Conservation (phyloP, 2,329 filamentous ascomycete species). For the Rutstroemia sp. region DNA sequence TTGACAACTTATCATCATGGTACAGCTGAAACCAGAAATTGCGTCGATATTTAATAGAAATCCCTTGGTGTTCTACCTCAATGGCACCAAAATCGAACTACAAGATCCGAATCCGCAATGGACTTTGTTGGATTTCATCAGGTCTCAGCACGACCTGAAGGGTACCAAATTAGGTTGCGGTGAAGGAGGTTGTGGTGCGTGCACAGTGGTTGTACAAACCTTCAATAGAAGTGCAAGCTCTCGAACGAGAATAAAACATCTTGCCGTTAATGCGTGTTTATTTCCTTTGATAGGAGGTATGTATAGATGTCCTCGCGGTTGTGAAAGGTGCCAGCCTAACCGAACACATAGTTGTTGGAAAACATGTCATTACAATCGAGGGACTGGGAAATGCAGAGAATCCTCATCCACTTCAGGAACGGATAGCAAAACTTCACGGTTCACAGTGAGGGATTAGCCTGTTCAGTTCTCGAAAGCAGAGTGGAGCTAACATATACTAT, state of each 20-base stretch:
- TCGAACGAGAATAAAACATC: constrained; percentile 68
- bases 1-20: constrained; percentile 5
- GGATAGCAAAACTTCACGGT: constrained; percentile 82
- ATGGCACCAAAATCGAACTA: constrained; percentile 78
- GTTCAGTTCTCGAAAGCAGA: not conserved
- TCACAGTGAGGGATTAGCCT: constrained; percentile 57
- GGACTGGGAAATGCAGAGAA: constrained; percentile 80
- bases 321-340: not conserved
- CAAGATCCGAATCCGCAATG: constrained; percentile 86
- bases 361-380: constrained; percentile 94
- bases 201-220: constrained; percentile 87
- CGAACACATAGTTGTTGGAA: constrained; percentile 64
- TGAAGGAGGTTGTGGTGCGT: constrained; percentile 91
- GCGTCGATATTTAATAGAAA: constrained; percentile 16
- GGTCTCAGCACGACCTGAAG: constrained; percentile 69
- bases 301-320: not conserved
- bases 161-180: constrained; percentile 94
- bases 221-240: constrained; percentile 56
- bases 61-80: constrained; percentile 82
- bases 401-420: constrained; percentile 83
- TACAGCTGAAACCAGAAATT: constrained; percentile 16
- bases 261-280: constrained; percentile 89
- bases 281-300: constrained; percentile 24
- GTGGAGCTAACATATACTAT: not conserved
- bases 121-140: constrained; percentile 83